Base-by-base conservation (phyloP, 257 asterid genomes). In the Solanum sejunctum region DNA sequence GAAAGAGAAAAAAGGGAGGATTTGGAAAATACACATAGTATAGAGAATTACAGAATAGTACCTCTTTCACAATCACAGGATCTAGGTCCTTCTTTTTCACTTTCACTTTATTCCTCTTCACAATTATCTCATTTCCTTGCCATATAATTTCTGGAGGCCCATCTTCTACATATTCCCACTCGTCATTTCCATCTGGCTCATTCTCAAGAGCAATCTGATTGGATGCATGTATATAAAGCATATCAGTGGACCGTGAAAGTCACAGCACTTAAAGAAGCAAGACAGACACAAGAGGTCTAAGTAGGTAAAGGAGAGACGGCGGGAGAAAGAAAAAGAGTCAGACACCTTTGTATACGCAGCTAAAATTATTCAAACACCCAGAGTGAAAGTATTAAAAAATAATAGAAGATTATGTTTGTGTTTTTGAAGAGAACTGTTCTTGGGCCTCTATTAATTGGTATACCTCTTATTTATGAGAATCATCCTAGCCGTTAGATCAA, bases 121-220 rank as follows among this genome's bases (percentile, higher is more conserved):
- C 98, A 86, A 95, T 96, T 71, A 96, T 96, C 91, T 96, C 99
- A 89, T 96, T 95, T 45, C 98, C 99, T 88, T 93, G 95, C 98
- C 98, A 96, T 85, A 95, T 95, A 88, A 96, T 93, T 92, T 93
- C 99, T 23, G 99, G 97, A 79, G 97, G 98, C 64, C 99, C 99
- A 39, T 93, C 99, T 86, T 96, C 98, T 85, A 93, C 91, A 84
- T 96, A 96, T 89, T 96, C 99, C 94, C 97, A 96, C 57, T 88
- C 90, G 15, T 86, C 98, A 86, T 90, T 94, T 60, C 90, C 97
- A 75, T 89, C 89, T 81, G 75, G 41, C 82, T 90, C 97, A 80
- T 81, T 83, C 63, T 90, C 94, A 81, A 57, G 32, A 69, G 85
- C 94, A 84, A 54, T 89, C 98, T 94, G 92, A 85, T 81, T 20